A percentile compares a stretch with the other conserved stretches of the same genome.
phyloP scores from a whole-genome alignment of 805 yeast genomes.

The Vanderwaltozyma tropicalis region DNA sequence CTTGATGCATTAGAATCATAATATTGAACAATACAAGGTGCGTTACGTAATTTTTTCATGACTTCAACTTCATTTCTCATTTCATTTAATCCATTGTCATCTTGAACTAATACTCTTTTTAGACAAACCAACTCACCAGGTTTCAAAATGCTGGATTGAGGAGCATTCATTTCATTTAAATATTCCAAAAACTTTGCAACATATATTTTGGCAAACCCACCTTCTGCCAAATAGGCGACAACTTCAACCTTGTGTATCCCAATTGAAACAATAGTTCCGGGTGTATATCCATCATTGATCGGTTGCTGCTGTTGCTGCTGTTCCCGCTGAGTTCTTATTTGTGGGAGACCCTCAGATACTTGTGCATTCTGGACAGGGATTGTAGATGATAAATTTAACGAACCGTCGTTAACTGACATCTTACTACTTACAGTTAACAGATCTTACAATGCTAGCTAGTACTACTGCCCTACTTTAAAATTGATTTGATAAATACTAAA shows the following conservation, averaged over 20 bases:
- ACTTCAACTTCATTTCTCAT: slow-evolving; percentile 70
- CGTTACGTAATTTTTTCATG: slow-evolving; percentile 51
- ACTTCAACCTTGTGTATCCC: slow-evolving; percentile 51
- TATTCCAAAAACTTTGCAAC: slow-evolving; percentile 40
- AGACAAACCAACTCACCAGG: slow-evolving; percentile 48
- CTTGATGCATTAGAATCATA: slow-evolving; percentile 71
- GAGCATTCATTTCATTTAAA: slow-evolving; percentile 14
- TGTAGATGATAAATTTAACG: too few relatives aligned
- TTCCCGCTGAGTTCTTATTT: slow-evolving; percentile 3
- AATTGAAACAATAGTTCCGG: slow-evolving; percentile 47
- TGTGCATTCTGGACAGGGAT: too few relatives aligned
- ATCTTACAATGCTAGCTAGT: too few relatives aligned
- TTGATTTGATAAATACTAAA: too few relatives aligned
- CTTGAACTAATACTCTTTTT: slow-evolving; percentile 65
- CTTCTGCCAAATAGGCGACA: slow-evolving; percentile 51
- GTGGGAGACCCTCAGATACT: too few relatives aligned
- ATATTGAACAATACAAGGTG: slow-evolving; percentile 53
- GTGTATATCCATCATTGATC: slow-evolving; percentile 10
- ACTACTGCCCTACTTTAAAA: too few relatives aligned
- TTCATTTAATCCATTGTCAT: slow-evolving; percentile 54
- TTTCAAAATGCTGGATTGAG: slow-evolving; percentile 26
- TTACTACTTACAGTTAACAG: too few relatives aligned
- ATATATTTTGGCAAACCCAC: slow-evolving; percentile 78
- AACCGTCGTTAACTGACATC: too few relatives aligned
- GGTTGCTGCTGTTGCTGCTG: slow-evolving; percentile 1